Evolutionary conservation across 116 monocot species (phyloP), one percentile per base, ranked within the genome.

Genomic region (Iris pallida): DNA sequence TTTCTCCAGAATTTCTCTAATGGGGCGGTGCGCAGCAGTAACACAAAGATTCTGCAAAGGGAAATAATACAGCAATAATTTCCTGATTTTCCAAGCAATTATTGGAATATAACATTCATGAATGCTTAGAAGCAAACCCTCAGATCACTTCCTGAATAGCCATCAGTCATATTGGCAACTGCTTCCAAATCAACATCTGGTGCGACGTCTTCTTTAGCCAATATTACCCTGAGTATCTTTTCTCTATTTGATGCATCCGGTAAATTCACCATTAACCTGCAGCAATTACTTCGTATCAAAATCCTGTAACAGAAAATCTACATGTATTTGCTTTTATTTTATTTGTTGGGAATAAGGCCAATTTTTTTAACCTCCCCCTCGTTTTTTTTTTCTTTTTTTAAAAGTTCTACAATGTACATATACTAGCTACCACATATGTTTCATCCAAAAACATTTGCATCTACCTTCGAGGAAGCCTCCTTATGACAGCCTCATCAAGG

Each of bases 401-500:
- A 30, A 30, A 30, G 3, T 30, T 30, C 30, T 30, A 30, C 30
- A 30, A 30, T 30, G 30, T 30, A 30, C 30, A 30, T 30, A 30
- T 30, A 30, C 30, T 30, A 30, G 3, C 30, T 30, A 30, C 30
- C 30, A 30, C 3, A 30, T 73, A 1, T 54, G 9, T 4, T 5
- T 20, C 55, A 63, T 45, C 55, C 11, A 42, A 51, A 54, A 8
- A 16, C 13, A 61, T 4, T 56, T 30, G 9, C 49, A 42, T 30
- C 30, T 74, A 85, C 97, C 97, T 86, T 43, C 92, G 79, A 2
- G 92, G 97, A 67, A 97, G 82, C 63, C 97, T 92, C 66, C 97
- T 84, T 77, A 97, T 90, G 17, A 97, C 97, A 75, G 97, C 97
- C 76, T 97, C 97, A 78, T 97, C 97, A 71, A 97, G 92, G 72